Evolutionary conservation across 2,329 filamentous ascomycete species (phyloP).

Genomic region (Neofusicoccum ribis): DNA sequence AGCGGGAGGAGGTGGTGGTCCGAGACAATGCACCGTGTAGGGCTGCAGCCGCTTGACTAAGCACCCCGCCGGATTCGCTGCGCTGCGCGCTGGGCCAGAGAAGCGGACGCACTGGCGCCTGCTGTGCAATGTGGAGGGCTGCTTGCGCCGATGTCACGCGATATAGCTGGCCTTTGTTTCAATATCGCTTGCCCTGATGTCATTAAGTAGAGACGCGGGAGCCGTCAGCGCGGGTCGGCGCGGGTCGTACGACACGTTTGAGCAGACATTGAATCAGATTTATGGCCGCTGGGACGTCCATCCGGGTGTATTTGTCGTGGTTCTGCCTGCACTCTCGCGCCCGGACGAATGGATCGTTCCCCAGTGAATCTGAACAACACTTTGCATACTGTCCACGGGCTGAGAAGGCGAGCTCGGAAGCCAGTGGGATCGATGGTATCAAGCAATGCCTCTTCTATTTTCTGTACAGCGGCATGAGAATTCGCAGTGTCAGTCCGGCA

Average conservation of each 20-base stretch:
- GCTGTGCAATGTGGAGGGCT: neutral
- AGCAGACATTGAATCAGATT: too few relatives aligned
- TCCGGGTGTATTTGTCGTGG: too few relatives aligned
- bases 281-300: too few relatives aligned
- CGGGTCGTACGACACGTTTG: too few relatives aligned
- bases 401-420: neutral
- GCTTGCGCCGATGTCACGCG: neutral
- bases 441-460: constrained; percentile 20
- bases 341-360: too few relatives aligned
- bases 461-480: constrained; percentile 24
- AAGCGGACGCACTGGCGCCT: neutral
- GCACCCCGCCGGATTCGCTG: constrained; percentile 8
- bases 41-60: constrained; percentile 11
- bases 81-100: too few relatives aligned
- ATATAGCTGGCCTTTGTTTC: too few relatives aligned
- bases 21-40: constrained; percentile 7
- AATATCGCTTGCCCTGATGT: too few relatives aligned
- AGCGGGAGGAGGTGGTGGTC: neutral
- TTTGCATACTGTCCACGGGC: neutral
- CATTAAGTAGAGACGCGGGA: too few relatives aligned
- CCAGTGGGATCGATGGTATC: constrained; percentile 3
- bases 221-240: too few relatives aligned
- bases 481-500: constrained; percentile 28
- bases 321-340: too few relatives aligned
- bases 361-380: neutral